These are phyloP conservation scores for Gonium pectorale DNA, from an alignment of 139 green algal species.

Conservation along the genomic window DNA sequence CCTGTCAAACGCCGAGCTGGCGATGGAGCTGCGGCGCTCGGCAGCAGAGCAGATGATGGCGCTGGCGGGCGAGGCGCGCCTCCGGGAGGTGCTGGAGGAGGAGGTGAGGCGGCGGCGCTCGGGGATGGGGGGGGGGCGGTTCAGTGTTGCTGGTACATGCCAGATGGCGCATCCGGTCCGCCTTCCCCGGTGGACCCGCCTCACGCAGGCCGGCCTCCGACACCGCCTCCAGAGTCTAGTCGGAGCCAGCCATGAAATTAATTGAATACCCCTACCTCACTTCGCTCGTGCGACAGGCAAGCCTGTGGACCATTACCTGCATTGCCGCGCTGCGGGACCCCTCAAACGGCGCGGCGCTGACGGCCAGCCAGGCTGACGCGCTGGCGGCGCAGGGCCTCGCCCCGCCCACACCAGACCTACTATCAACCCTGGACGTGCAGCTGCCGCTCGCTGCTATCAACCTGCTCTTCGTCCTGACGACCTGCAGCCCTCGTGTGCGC, in stretches of 20 bases:
- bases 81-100: conserved; percentile 48
- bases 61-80: conserved; percentile 49
- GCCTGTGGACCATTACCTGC: neutral
- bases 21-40: conserved; percentile 60
- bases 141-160: no score
- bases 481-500: conserved; percentile 26
- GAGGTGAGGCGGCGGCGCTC: neutral
- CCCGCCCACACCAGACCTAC: conserved; percentile 14
- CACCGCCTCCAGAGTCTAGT: no score
- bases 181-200: no score
- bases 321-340: conserved; percentile 6
- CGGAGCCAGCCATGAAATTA: no score
- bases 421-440: conserved; percentile 53
- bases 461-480: conserved; percentile 50
- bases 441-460: conserved; percentile 56
- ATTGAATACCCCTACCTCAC: no score
- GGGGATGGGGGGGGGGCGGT: no score
- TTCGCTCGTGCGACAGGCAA: no score
- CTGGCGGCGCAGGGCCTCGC: neutral
- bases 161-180: no score
- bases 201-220: no score
- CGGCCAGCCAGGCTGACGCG: neutral
- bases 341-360: neutral
- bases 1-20: conserved; percentile 52
- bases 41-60: conserved; percentile 65